phyloP scores from a whole-genome alignment of 73 alveolate species.

The Symbiodinium natans region DNA sequence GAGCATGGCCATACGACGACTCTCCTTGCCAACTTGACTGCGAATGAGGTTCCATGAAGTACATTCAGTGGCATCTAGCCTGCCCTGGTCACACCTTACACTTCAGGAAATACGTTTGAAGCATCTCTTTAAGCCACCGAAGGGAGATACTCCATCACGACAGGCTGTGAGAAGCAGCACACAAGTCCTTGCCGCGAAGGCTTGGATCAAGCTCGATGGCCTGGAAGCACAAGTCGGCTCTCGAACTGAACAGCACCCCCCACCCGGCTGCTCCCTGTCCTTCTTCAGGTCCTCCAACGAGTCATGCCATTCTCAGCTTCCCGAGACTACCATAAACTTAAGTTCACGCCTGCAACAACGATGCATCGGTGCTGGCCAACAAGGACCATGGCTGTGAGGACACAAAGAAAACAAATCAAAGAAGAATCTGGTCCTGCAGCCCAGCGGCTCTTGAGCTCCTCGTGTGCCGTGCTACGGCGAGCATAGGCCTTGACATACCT shows the following conservation, averaged over 20 bases:
- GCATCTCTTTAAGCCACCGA: too few relatives aligned
- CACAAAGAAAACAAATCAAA: background rate
- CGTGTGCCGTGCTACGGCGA: slow-evolving; percentile 77
- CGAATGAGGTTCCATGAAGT: background rate
- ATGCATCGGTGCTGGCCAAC: too few relatives aligned
- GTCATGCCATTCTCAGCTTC: slow-evolving; percentile 57
- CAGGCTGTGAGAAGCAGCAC: background rate
- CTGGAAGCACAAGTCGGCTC: background rate
- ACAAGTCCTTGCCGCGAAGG: slow-evolving; percentile 38
- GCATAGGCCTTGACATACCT: slow-evolving; percentile 82
- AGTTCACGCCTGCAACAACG: too few relatives aligned
- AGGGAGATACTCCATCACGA: too few relatives aligned
- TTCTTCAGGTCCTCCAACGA: slow-evolving; percentile 80
- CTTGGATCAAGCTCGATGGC: slow-evolving; percentile 61
- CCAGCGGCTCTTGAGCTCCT: slow-evolving; percentile 42
- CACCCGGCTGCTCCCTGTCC: too few relatives aligned
- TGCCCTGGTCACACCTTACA: too few relatives aligned
- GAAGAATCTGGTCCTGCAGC: too few relatives aligned
- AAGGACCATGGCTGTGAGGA: too few relatives aligned
- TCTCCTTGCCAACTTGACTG: slow-evolving; percentile 24
- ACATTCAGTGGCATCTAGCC: too few relatives aligned
- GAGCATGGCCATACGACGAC: slow-evolving; percentile 45
- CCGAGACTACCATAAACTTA: too few relatives aligned
- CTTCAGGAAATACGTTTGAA: too few relatives aligned
- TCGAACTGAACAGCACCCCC: too few relatives aligned